phyloP scores from a whole-genome alignment of 306 rosid species.

The Coriaria nepalensis region DNA sequence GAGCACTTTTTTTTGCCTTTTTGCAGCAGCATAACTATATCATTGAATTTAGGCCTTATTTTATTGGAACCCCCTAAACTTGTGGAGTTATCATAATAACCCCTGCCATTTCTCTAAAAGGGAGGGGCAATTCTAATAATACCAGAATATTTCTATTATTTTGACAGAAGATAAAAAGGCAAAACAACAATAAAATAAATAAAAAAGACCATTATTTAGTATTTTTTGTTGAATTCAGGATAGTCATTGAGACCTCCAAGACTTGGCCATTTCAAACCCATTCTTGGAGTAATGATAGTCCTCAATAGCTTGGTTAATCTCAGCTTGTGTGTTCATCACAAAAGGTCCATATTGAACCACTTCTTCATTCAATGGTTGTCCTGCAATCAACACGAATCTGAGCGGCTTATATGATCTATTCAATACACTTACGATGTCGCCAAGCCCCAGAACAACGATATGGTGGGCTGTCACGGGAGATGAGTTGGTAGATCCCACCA shows the following conservation, averaged over 20 bases:
- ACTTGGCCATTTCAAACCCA: constrained; percentile 74
- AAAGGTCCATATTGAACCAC: constrained; percentile 84
- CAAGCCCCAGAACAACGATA: constrained; percentile 51
- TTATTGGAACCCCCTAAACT: too few species aligned
- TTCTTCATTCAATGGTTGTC: constrained; percentile 76
- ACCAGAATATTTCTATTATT: too few species aligned
- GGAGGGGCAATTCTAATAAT: too few species aligned
- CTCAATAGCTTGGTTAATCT: constrained; percentile 60
- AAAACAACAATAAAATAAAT: background rate
- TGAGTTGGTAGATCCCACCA: constrained; percentile 41
- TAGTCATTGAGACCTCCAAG: constrained; percentile 57
- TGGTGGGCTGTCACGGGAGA: constrained; percentile 36
- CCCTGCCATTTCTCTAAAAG: too few species aligned
- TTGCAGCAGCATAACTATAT: too few species aligned
- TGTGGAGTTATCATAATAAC: too few species aligned
- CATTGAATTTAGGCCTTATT: too few species aligned
- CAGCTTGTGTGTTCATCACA: constrained; percentile 89
- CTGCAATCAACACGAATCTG: constrained; percentile 56
- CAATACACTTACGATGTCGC: constrained; percentile 76
- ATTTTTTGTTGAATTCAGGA: background rate
- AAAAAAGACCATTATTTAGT: constrained; percentile 5
- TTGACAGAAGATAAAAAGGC: too few species aligned
- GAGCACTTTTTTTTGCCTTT: too few species aligned
- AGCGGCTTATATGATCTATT: constrained; percentile 55
- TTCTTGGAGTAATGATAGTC: constrained; percentile 54